Evolutionary conservation across 805 yeast species (phyloP).

Genomic region (Isabelozyma rhagii): DNA sequence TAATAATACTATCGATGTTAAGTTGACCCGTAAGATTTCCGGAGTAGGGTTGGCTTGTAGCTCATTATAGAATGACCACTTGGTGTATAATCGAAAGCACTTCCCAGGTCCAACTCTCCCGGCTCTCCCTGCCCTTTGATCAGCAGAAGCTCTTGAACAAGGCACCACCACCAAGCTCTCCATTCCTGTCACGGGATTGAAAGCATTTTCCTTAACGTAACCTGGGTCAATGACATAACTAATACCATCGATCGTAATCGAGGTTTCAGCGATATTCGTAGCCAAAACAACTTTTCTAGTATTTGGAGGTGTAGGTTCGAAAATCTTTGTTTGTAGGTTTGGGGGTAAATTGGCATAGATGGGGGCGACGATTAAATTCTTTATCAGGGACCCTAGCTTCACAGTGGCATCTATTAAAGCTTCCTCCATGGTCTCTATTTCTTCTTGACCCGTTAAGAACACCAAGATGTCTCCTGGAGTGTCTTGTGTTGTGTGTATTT

Average conservation of each 20-base stretch:
- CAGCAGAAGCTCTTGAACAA: conserved; percentile 44
- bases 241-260: conserved; percentile 45
- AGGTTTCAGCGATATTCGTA: conserved; percentile 76
- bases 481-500: conserved; percentile 70
- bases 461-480: conserved; percentile 83
- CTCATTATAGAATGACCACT: conserved; percentile 75
- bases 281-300: conserved; percentile 87
- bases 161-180: conserved; percentile 45
- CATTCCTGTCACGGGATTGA: conserved; percentile 41
- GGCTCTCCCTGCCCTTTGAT: conserved; percentile 47
- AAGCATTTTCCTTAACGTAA: conserved; percentile 43
- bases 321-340: conserved; percentile 76
- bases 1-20: conserved; percentile 71
- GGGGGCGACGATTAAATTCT: conserved; percentile 71
- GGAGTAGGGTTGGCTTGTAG: conserved; percentile 80
- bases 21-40: conserved; percentile 83
- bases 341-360: conserved; percentile 90
- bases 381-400: conserved; percentile 58
- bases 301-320: conserved; percentile 80
- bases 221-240: conserved; percentile 44
- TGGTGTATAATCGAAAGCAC: conserved; percentile 77
- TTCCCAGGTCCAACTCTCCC: conserved; percentile 48
- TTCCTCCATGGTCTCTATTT: conserved; percentile 80
- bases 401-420: conserved; percentile 61
- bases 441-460: conserved; percentile 94